Base-by-base conservation (phyloP, 208 protist species). In the Spongospora subterranea region DNA sequence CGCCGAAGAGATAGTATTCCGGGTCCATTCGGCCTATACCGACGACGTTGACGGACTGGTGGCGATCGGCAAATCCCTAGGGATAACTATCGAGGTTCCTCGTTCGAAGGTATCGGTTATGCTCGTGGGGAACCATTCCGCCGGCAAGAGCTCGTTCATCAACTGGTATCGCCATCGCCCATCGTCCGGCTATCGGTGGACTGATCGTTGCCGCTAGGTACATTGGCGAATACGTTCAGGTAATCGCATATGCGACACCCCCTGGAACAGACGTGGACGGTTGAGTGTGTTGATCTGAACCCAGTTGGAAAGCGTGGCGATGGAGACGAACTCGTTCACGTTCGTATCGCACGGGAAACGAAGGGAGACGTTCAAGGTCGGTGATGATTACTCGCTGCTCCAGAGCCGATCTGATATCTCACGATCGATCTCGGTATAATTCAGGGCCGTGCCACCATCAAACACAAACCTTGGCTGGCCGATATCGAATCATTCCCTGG, bases 381-480 rank as follows among this genome's bases (percentile, higher is more conserved):
- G 50, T n/a, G 6, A 35, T 13, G 6, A n/a, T 35, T 43, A n/a
- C 71, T 6, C 35, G 6, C 35, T 82, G n/a, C 71, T 43, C 17
- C 71, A 65, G 54, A 17, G 17, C 29, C 54, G 29, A 32, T 65
- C 54, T 17, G 54, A 32, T 65, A 65, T 32, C n/a, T n/a, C 50
- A 60, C 50, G 50, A 60, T 60, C 13, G 13, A 29, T 6, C 6
- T 60, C 40, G 71, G n/a, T 35, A n/a, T 39, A 39, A 20, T 35
- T 82, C 50, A 82, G 71, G 71, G 71, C n/a, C 71, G 71, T 6
- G 71, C 71, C n/a, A 82, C 71, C 6, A 82, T 82, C 71, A 82
- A 82, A n/a, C 71, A 82, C 71, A 82, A 82, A 43, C 71, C 71
- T 20, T 82, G 71, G 71, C 71, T 82, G n/a, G n/a, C 71, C n/a